These are phyloP conservation scores for Begonia loranthoides DNA, from an alignment of 306 rosid species.

Conservation along the genomic window DNA sequence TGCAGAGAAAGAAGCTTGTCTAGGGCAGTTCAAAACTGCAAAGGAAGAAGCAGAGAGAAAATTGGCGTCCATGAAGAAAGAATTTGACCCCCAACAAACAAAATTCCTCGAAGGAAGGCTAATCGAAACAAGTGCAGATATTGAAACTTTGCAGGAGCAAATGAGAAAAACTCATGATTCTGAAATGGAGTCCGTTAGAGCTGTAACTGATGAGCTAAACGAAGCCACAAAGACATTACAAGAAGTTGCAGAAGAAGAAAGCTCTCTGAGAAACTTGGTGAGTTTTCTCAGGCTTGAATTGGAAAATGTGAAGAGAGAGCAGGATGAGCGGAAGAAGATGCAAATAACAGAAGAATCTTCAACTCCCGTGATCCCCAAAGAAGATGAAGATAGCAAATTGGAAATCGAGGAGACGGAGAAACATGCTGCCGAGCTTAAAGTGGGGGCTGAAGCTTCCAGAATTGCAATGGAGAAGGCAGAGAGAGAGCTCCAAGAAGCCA, in stretches of 20 bases:
- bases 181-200: conserved; percentile 46
- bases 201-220: conserved; percentile 37
- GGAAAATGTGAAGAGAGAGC: conserved; percentile 35
- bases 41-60: conserved; percentile 37
- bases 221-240: conserved; percentile 52
- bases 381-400: conserved; percentile 10
- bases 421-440: conserved; percentile 27
- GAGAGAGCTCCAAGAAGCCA: conserved; percentile 26
- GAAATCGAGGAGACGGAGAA: conserved; percentile 45
- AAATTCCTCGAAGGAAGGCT: conserved; percentile 30
- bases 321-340: conserved; percentile 20
- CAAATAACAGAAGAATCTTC: conserved; percentile 16
- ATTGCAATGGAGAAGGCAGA: conserved; percentile 28
- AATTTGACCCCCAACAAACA: conserved; percentile 29
- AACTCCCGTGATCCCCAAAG: conserved; percentile 8
- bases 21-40: conserved; percentile 17
- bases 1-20: conserved; percentile 27
- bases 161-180: conserved; percentile 49
- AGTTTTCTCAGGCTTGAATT: conserved; percentile 33
- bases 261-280: conserved; percentile 33
- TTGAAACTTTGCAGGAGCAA: conserved; percentile 45
- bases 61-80: conserved; percentile 29
- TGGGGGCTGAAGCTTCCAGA: conserved; percentile 29
- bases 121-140: conserved; percentile 34
- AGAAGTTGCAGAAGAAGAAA: conserved; percentile 46